These are phyloP conservation scores for Syncephalastrum racemosum DNA, from an alignment of 371 early-diverging fungal species.

Conservation along the genomic window DNA sequence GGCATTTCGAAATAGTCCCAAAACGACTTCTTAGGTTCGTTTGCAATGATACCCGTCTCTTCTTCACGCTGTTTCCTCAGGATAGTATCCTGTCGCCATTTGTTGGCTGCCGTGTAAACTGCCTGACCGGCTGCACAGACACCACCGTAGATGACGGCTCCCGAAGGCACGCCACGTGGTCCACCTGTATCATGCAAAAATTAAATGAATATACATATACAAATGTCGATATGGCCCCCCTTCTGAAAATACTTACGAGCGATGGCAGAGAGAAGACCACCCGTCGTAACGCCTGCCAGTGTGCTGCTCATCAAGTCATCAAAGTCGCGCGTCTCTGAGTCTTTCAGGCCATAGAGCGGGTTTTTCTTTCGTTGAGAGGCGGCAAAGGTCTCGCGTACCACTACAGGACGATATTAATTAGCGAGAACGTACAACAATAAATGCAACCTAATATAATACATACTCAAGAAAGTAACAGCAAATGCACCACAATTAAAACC, in stretches of 20 bases:
- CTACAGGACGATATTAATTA: conserved; percentile 9
- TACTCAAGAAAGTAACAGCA: conserved; percentile 51
- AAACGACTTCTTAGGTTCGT: conserved; percentile 15
- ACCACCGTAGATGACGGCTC: conserved; percentile 53
- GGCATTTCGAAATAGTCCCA: conserved; percentile 42
- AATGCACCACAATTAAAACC: conserved; percentile 46
- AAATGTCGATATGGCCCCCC: background rate
- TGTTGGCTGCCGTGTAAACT: conserved; percentile 30
- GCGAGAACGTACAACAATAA: background rate
- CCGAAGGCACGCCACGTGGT: conserved; percentile 47
- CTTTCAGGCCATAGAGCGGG: conserved; percentile 54
- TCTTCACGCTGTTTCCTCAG: conserved; percentile 11
- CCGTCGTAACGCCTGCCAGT: conserved; percentile 58
- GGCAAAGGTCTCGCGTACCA: conserved; percentile 55
- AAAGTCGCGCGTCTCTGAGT: conserved; percentile 55
- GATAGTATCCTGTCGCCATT: conserved; percentile 44
- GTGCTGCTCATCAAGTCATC: conserved; percentile 60
- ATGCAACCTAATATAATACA: background rate
- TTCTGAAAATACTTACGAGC: conserved; percentile 34
- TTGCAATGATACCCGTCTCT: conserved; percentile 4
- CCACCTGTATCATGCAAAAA: conserved; percentile 37
- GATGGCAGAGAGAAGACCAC: conserved; percentile 53
- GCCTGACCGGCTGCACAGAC: conserved; percentile 33
- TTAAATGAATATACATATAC: background rate
- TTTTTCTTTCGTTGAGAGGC: conserved; percentile 55